Base-by-base conservation (phyloP, 2,329 filamentous ascomycete genomes). In the Cadophora gregata region DNA sequence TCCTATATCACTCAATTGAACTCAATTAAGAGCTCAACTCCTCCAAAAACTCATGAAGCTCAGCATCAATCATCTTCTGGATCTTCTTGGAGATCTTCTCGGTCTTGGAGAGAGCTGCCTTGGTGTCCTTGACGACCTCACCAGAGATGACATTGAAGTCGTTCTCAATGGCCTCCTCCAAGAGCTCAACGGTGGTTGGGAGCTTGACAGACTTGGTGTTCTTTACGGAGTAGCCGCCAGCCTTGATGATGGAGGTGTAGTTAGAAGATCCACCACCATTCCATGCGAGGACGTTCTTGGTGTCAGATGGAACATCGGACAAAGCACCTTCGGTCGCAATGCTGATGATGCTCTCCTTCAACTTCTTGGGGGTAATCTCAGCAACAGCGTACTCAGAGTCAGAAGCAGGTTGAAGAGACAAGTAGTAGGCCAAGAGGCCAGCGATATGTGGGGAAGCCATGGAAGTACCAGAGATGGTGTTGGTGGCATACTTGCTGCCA, bases 401-500 rank as follows among this genome's bases (percentile, higher is more conserved):
- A 76, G 87, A 86, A 72, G 91, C 84, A 59, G 96, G 96, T 84
- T 98, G 94, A 65, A 99, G 93, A 72, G 96, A 99, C 68, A 99
- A 90, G 83, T 97, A 92, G 87, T 99, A 99, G 83, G 96, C 96
- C 76, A 98, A 85, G 71, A 99, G 93, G 87, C 96, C 96, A 78
- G 90, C 91, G 79, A 99, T 91, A 82, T 99, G 96, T 75, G 96
- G 96, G 70, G 96, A 98, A 70, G 96, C 96, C 96, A 99, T 99
- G 64, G 96, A 99, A 73, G 96, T 99, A 80, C 96, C 96, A 50
- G 95, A 98, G 84, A 99, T 99, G 83, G 93, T 97, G 90, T 99
- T 99, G 84, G 93, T 88, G 77, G 96, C 95, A 77, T 95, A 90
- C 82, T 96, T 92, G 88, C 91, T 95, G 79, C 96, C 96, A 76